These are phyloP conservation scores for Pichia pseudocactophila DNA, from an alignment of 805 yeast genomes.

Conservation along the genomic window DNA sequence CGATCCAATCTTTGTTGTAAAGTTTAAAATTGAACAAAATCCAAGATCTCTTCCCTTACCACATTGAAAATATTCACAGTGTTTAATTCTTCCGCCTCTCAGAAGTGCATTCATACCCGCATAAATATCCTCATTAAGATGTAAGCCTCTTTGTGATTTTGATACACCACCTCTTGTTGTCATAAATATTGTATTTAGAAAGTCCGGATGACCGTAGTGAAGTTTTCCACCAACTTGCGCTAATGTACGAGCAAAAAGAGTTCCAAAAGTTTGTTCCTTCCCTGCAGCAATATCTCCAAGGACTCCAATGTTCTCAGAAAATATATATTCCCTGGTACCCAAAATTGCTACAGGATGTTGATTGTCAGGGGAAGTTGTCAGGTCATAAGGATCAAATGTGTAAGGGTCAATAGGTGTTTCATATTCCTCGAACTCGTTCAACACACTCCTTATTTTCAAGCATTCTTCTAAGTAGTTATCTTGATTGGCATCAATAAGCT, in stretches of 20 bases:
- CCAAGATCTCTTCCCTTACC: constrained; percentile 89
- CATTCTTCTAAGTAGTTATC: constrained; percentile 83
- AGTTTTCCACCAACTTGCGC: constrained; percentile 80
- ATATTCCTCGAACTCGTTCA: constrained; percentile 76
- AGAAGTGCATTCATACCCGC: constrained; percentile 80
- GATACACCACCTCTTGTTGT: constrained; percentile 84
- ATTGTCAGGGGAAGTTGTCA: constrained; percentile 39
- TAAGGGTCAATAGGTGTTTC: constrained; percentile 76
- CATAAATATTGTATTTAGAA: constrained; percentile 66
- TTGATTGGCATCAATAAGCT: constrained; percentile 79
- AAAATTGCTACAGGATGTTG: constrained; percentile 70
- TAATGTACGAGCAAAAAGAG: constrained; percentile 72
- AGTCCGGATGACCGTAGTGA: constrained; percentile 88
- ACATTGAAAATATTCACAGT: constrained; percentile 82
- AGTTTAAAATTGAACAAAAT: constrained; percentile 76
- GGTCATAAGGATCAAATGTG: constrained; percentile 53
- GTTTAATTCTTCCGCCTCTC: constrained; percentile 84
- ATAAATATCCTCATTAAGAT: constrained; percentile 79
- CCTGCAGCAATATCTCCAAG: constrained; percentile 88
- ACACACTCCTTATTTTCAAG: constrained; percentile 68
- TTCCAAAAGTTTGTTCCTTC: constrained; percentile 84
- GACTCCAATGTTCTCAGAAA: constrained; percentile 79
- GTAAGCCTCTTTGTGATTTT: constrained; percentile 79
- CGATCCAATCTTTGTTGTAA: constrained; percentile 83
- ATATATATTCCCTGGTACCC: constrained; percentile 82